A percentile compares a stretch with the other conserved stretches of the same genome.
Evolutionary conservation across 305 asterid species (phyloP).

Genomic region (Fraxinus latifolia): DNA sequence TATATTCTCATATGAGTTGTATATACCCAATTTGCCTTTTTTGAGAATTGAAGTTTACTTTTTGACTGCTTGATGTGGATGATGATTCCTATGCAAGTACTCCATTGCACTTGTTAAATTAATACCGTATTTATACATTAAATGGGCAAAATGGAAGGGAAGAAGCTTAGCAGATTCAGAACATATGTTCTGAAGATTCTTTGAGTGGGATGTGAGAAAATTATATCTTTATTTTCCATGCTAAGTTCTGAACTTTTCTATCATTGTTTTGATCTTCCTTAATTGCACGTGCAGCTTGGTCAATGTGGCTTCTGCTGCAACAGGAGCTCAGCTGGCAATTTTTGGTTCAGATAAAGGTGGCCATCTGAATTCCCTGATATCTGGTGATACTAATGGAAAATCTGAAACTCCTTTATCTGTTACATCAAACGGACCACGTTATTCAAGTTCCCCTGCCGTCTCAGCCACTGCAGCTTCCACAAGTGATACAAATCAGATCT

Average conservation of each 20-base stretch:
- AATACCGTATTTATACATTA: background rate
- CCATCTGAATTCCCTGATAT: slow-evolving; percentile 24
- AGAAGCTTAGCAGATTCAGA: background rate
- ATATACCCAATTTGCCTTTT: background rate
- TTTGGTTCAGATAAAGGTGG: slow-evolving; percentile 27
- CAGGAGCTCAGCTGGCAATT: slow-evolving; percentile 21
- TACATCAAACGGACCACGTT: slow-evolving; percentile 29
- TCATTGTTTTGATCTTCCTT: slow-evolving; percentile 6
- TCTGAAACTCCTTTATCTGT: slow-evolving; percentile 25
- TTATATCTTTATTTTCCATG: background rate
- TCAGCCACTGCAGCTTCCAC: slow-evolving; percentile 29
- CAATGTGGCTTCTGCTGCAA: slow-evolving; percentile 25
- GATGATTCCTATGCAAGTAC: background rate
- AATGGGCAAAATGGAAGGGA: background rate
- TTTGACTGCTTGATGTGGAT: background rate
- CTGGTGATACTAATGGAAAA: slow-evolving; percentile 34
- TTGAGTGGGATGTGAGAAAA: background rate
- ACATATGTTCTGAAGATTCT: background rate
- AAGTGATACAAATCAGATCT: slow-evolving; percentile 23
- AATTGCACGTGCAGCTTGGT: slow-evolving; percentile 34
- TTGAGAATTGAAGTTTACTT: background rate
- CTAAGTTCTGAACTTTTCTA: background rate
- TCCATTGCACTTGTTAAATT: background rate
- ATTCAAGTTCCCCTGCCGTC: slow-evolving; percentile 17
- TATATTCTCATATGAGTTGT: background rate